Percentiles rank a stretch among this genome's conserved stretches.
These are phyloP conservation scores for Daedaleopsis sinensis DNA, from an alignment of 768 basidiomycete genomes.

Conservation along the genomic window DNA sequence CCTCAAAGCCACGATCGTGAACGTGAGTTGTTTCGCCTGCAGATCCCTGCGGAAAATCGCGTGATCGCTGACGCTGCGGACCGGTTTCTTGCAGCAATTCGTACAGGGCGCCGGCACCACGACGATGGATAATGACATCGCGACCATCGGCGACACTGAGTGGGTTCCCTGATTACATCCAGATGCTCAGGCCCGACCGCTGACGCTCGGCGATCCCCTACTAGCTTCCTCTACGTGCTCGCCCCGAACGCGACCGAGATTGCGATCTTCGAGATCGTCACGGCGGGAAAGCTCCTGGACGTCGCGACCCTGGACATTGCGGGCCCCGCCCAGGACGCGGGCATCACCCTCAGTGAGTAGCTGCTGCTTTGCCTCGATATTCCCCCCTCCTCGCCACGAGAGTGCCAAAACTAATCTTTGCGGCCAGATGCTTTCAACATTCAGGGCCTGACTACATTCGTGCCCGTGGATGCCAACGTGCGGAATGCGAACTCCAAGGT, in stretches of 20 bases:
- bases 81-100: slow-evolving; percentile 22
- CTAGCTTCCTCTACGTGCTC: slow-evolving; percentile 29
- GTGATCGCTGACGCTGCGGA: not conserved
- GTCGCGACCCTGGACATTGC: slow-evolving; percentile 17
- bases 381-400: too few species aligned
- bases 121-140: slow-evolving; percentile 27
- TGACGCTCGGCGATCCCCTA: not conserved
- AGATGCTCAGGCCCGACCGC: too few species aligned
- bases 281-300: slow-evolving; percentile 21
- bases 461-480: too few species aligned
- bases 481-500: too few species aligned
- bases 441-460: too few species aligned
- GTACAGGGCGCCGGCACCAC: slow-evolving; percentile 16
- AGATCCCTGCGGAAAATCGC: too few species aligned
- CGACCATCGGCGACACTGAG: slow-evolving; percentile 24
- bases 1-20: slow-evolving; percentile 47
- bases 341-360: slow-evolving; percentile 19
- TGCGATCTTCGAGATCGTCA: slow-evolving; percentile 24
- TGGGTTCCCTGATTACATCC: slow-evolving; percentile 4
- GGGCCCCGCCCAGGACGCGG: slow-evolving; percentile 15
- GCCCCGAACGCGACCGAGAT: slow-evolving; percentile 22
- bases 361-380: too few species aligned
- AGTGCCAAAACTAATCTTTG: too few species aligned
- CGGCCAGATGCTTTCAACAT: too few species aligned
- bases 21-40: slow-evolving; percentile 30